Evolutionary conservation across 257 asterid species (phyloP), one percentile per base, ranked within the genome.

Genomic region (Eucommia ulmoides): DNA sequence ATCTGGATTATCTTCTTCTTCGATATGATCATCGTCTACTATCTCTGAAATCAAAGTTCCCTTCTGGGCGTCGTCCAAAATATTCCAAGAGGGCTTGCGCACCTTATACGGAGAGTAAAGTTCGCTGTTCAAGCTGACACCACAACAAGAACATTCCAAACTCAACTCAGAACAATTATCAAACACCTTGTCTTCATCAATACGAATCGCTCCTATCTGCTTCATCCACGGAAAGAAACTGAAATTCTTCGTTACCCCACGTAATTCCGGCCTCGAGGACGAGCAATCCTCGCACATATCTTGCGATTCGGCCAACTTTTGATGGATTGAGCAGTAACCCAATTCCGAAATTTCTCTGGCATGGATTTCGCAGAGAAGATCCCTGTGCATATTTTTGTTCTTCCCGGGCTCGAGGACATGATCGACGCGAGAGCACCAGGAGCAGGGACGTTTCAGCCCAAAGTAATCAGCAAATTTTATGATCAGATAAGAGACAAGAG

Each of bases 41-140:
- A 10, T 21, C 15, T 42, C 19, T 2, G 48, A 1, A 42, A 18
- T 42, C 48, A 42, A 42, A 42, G 10, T 42, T 16, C 15, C 20
- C 0, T 42, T 18, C 19, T 15, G 48, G 48, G 15, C 2, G 19
- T 9, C n/a, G 19, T 42, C 48, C 7, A 42, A 42, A 42, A 42
- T 21, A 16, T 21, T 21, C 48, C 48, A 42, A 42, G 48, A 42
- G 19, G 48, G 48, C 20, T 42, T 42, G n/a, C n/a, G 6, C 48
- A 42, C 3, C 20, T 16, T 9, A 16, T 2, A 42, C 7, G 48
- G 48, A 42, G 48, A 21, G 20, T 18, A 42, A 16, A 16, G 19
- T 42, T 42, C 19, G 20, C 20, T 18, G 48, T 7, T 42, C 19
- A 42, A 42, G 19, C 20, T 42, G 20, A 6, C 19, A n/a, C 15